Conservation (phyloP, 768 basidiomycete species). For the Rhodotorula sphaerocarpa region DNA sequence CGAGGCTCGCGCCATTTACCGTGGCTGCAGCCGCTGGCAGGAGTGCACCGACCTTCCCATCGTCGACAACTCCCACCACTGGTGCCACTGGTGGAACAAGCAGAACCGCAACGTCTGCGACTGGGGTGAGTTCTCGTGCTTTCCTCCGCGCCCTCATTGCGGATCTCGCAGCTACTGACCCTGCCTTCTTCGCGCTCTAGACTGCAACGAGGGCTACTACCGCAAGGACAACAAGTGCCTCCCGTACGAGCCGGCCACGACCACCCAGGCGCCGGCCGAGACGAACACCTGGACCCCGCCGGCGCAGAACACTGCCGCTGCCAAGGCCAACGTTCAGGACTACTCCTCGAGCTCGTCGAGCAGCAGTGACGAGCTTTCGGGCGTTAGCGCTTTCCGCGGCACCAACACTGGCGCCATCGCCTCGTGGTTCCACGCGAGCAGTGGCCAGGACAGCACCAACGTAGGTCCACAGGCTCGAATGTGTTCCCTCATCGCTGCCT, state of each 20-base stretch:
- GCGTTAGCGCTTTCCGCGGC: neutral
- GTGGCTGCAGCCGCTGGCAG: neutral
- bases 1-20: slow-evolving; percentile 1
- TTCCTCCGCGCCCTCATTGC: neutral
- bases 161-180: neutral
- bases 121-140: neutral
- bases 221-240: neutral
- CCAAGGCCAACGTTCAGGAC: neutral
- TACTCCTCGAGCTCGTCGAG: neutral
- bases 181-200: neutral
- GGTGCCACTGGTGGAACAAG: neutral
- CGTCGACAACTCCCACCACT: neutral
- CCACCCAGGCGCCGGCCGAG: neutral
- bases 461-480: too few relatives aligned
- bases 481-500: neutral
- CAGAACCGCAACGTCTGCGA: too few relatives aligned
- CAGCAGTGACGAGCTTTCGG: neutral
- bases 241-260: neutral
- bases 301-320: neutral
- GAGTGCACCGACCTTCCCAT: neutral
- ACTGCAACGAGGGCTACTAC: neutral
- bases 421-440: slow-evolving; percentile 35
- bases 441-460: slow-evolving; percentile 31
- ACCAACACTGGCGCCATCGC: slow-evolving; percentile 17
- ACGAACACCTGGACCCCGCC: neutral